Conservation (phyloP, 192 early-diverging fungal genomes). For the Coemansia reversa region DNA sequence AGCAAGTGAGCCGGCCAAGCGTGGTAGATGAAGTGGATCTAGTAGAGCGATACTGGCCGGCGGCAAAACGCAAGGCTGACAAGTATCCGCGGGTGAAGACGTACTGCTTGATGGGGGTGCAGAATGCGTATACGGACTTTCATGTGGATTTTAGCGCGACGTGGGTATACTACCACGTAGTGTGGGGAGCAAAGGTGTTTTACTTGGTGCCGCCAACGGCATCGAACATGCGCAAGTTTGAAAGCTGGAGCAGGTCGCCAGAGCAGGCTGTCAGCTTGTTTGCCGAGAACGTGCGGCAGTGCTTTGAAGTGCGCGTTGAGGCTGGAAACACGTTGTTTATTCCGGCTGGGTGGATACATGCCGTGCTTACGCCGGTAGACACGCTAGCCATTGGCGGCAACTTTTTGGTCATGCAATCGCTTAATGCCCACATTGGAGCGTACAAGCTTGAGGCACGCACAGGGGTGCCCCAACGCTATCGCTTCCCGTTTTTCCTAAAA, state of each 20-base stretch:
- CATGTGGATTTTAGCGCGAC: constrained; percentile 84
- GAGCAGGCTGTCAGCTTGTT: constrained; percentile 70
- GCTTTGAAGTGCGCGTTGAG: constrained; percentile 70
- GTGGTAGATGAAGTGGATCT: constrained; percentile 87
- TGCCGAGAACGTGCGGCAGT: constrained; percentile 79
- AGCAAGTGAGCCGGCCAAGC: constrained; percentile 67
- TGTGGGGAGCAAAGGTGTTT: constrained; percentile 83
- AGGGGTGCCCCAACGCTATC: constrained; percentile 74
- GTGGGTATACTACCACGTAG: constrained; percentile 89
- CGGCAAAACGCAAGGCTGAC: constrained; percentile 53
- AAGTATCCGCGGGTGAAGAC: constrained; percentile 86
- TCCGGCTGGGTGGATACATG: constrained; percentile 96
- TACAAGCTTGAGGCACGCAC: constrained; percentile 79
- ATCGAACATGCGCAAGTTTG: constrained; percentile 83
- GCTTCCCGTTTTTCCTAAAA: constrained; percentile 82
- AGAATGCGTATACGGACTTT: constrained; percentile 88
- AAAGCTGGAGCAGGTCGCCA: constrained; percentile 85
- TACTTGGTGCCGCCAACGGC: constrained; percentile 85
- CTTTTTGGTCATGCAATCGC: constrained; percentile 72
- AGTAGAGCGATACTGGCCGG: constrained; percentile 86
- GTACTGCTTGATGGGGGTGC: constrained; percentile 92
- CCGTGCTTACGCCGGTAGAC: constrained; percentile 84
- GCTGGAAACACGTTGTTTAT: constrained; percentile 92
- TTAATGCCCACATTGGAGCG: constrained; percentile 72
- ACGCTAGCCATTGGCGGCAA: constrained; percentile 93